Evolutionary conservation across 179 eudicot genomes (phyloP), one percentile per base, ranked within the genome.

Genomic region (Gypsophila paniculata): DNA sequence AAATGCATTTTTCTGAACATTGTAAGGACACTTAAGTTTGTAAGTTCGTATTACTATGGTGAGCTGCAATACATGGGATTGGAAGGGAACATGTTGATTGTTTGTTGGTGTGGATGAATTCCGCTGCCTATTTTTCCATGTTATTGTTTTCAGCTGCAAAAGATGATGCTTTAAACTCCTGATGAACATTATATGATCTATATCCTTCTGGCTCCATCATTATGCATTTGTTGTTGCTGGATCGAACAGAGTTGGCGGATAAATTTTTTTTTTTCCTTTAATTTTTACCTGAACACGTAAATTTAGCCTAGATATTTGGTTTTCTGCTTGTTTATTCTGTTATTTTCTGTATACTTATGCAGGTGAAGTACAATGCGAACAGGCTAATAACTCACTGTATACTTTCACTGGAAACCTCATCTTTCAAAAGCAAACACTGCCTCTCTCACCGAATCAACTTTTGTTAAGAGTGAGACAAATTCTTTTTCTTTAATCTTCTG

Each of bases 321-420:
- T 62, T 15, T 34, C 34, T 53, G 29, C 62, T 61, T 74, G 62
- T 38, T 71, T 54, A 75, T 48, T 44, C 66, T 60, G 42, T 64
- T 38, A 39, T 65, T 52, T 68, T 25, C 60, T 62, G n/a, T n/a
- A 61, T 51, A 54, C 58, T 22, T 71, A 25, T 71, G 80, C 89
- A 94, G 99, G 96, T 75, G 96, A 94, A 85, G 79, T 91, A 69
- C 87, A 90, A 58, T 94, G 99, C 71, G 99, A 95, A 78, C 98
- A 95, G 80, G 97, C 99, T 72, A 95, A 92, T 79, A 95, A 95
- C 80, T 95, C 99, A 5, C 78, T 95, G 77, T 95, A 95, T 83
- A 95, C 99, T 22, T 92, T 90, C 77, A 92, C 96, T 74, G 99
- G 99, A 63, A 95, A 95, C 84, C 88, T 95, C 84, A 88, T 90